Evolutionary conservation across 306 rosid species (phyloP).

Genomic region (Cajanus cajan): DNA sequence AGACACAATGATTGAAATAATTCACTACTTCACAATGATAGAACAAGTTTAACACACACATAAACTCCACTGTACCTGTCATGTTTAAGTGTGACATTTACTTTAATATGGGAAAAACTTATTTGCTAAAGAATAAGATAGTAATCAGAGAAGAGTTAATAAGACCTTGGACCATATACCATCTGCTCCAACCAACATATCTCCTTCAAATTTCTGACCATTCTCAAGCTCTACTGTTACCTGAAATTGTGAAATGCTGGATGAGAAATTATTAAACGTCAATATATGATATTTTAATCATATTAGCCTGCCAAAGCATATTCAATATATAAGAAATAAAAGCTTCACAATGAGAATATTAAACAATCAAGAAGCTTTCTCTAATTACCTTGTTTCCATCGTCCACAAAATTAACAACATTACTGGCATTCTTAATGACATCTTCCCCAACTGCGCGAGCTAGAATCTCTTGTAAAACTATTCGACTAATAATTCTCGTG

Average conservation of each 20-base stretch:
- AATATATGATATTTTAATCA: background rate
- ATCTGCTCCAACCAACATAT: slow-evolving; percentile 85
- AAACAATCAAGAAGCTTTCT: slow-evolving; percentile 18
- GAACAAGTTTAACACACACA: background rate
- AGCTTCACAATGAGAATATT: background rate
- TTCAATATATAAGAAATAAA: slow-evolving; percentile 9
- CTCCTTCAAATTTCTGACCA: slow-evolving; percentile 76
- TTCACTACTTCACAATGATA: slow-evolving; percentile 8
- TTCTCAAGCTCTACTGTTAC: slow-evolving; percentile 75
- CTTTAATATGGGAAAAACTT: background rate
- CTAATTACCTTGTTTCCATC: slow-evolving; percentile 63
- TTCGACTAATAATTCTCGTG: slow-evolving; percentile 86
- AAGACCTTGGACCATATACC: slow-evolving; percentile 91
- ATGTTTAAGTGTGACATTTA: background rate
- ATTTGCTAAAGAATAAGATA: slow-evolving; percentile 9
- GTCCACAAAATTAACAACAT: slow-evolving; percentile 72
- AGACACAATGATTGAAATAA: background rate
- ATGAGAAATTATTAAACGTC: slow-evolving; percentile 35
- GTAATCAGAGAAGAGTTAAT: background rate
- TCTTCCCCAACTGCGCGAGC: slow-evolving; percentile 80
- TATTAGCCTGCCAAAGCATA: background rate
- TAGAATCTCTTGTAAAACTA: slow-evolving; percentile 78
- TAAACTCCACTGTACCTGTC: background rate
- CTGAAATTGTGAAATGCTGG: slow-evolving; percentile 39
- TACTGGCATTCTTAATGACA: slow-evolving; percentile 59